These are phyloP conservation scores for Tetrapisispora fleetii DNA, from an alignment of 805 yeast species.

Conservation along the genomic window DNA sequence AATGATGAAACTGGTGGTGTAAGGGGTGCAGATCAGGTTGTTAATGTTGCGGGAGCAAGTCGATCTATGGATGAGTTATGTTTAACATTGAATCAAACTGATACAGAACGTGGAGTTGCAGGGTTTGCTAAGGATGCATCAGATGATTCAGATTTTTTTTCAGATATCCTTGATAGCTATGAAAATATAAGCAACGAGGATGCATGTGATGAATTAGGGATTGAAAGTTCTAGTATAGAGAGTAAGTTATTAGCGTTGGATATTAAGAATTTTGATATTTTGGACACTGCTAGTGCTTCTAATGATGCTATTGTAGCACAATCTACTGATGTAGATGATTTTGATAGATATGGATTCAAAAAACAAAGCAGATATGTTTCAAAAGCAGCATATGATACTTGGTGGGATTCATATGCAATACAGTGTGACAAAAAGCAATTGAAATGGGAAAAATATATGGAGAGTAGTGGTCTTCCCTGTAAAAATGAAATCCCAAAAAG, in stretches of 20 bases:
- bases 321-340: constrained; percentile 11
- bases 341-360: constrained; percentile 83
- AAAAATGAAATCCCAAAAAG: constrained; percentile 45
- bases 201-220: not conserved
- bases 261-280: not conserved
- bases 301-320: not conserved
- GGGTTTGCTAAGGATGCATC: not conserved
- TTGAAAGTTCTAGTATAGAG: not conserved
- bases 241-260: not conserved
- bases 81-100: not conserved
- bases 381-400: constrained; percentile 50
- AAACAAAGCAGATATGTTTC: constrained; percentile 53
- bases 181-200: not conserved
- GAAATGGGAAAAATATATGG: constrained; percentile 67
- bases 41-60: too few species aligned
- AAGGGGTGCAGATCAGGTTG: too few species aligned
- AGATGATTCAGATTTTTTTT: not conserved
- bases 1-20: not conserved
- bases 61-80: not conserved
- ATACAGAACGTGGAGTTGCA: not conserved
- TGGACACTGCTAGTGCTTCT: not conserved
- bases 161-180: not conserved
- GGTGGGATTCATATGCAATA: constrained; percentile 64
- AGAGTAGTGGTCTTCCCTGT: constrained; percentile 51
- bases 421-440: constrained; percentile 53